Evolutionary conservation across 2,329 filamentous ascomycete species (phyloP).

Genomic region (Diaporthe caulivora): DNA sequence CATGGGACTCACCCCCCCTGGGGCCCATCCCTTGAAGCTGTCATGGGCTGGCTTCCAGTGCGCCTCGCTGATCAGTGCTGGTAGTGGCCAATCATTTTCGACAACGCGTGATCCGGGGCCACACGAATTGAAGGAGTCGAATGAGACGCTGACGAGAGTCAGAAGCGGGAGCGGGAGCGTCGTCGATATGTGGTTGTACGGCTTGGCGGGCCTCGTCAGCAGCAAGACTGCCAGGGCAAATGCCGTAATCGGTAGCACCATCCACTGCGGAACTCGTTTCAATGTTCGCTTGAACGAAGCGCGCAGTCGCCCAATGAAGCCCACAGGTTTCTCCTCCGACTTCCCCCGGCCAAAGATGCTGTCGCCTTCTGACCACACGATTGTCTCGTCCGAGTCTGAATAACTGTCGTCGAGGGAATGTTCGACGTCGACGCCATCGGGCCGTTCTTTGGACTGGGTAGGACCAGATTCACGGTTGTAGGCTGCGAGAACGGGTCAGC

Average conservation of each 20-base stretch:
- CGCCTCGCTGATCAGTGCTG: slow-evolving; percentile 44
- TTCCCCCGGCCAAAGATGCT: slow-evolving; percentile 12
- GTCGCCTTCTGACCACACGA: slow-evolving; percentile 18
- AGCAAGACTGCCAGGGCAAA: slow-evolving; percentile 3
- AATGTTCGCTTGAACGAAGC: not conserved
- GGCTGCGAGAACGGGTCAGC: not conserved
- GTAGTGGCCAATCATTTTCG: slow-evolving; percentile 41
- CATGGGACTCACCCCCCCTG: slow-evolving; percentile 44
- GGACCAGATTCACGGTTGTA: not conserved
- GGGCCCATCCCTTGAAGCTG: slow-evolving; percentile 51
- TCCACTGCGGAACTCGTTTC: slow-evolving; percentile 5
- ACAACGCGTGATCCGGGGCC: slow-evolving; percentile 29
- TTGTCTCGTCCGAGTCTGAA: slow-evolving; percentile 24
- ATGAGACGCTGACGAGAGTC: slow-evolving; percentile 44
- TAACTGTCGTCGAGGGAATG: slow-evolving; percentile 6
- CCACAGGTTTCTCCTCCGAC: not conserved
- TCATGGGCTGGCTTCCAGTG: slow-evolving; percentile 46
- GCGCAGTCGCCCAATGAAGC: slow-evolving; percentile 1
- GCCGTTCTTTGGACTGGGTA: slow-evolving; percentile 11
- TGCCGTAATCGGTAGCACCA: not conserved
- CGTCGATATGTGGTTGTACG: slow-evolving; percentile 49
- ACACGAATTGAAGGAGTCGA: slow-evolving; percentile 42
- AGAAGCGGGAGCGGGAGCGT: slow-evolving; percentile 50
- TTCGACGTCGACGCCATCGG: not conserved
- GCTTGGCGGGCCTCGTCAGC: slow-evolving; percentile 45